Percentiles rank a stretch among this genome's conserved stretches.
Conservation (phyloP, 2,329 filamentous ascomycete species). For the Paracorniculantispora psalliotae region DNA sequence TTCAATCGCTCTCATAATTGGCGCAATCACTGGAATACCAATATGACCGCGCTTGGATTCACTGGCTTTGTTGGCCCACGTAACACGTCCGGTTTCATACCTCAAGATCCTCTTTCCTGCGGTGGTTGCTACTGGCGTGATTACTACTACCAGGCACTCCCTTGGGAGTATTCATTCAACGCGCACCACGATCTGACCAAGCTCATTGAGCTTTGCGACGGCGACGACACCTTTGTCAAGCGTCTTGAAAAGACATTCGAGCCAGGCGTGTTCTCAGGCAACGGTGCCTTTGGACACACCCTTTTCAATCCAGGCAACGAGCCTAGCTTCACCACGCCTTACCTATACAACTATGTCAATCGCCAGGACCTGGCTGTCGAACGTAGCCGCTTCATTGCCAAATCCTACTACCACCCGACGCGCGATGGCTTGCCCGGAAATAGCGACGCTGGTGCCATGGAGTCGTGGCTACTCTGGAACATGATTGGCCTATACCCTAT, state of each 20-base stretch:
- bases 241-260: slow-evolving; percentile 59
- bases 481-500: slow-evolving; percentile 66
- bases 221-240: slow-evolving; percentile 46
- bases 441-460: slow-evolving; percentile 68
- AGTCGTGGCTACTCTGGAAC: slow-evolving; percentile 64
- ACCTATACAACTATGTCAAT: slow-evolving; percentile 63
- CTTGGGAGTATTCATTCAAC: slow-evolving; percentile 64
- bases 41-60: slow-evolving; percentile 54
- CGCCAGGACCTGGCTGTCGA: slow-evolving; percentile 57
- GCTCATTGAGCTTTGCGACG: slow-evolving; percentile 52
- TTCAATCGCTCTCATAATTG: slow-evolving; percentile 61
- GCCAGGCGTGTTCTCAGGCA: slow-evolving; percentile 37
- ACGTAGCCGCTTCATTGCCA: slow-evolving; percentile 54
- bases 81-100: slow-evolving; percentile 43
- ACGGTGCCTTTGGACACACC: slow-evolving; percentile 44
- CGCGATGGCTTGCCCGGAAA: slow-evolving; percentile 61
- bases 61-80: slow-evolving; percentile 63
- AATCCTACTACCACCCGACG: slow-evolving; percentile 52
- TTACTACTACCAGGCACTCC: slow-evolving; percentile 52
- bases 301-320: slow-evolving; percentile 67
- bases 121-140: slow-evolving; percentile 64
- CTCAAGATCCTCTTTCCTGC: slow-evolving; percentile 54
- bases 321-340: slow-evolving; percentile 62
- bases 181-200: slow-evolving; percentile 60
- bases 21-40: slow-evolving; percentile 66